Evolutionary conservation across 2,329 filamentous ascomycete species (phyloP).

Genomic region (Corinectria fuckeliana): DNA sequence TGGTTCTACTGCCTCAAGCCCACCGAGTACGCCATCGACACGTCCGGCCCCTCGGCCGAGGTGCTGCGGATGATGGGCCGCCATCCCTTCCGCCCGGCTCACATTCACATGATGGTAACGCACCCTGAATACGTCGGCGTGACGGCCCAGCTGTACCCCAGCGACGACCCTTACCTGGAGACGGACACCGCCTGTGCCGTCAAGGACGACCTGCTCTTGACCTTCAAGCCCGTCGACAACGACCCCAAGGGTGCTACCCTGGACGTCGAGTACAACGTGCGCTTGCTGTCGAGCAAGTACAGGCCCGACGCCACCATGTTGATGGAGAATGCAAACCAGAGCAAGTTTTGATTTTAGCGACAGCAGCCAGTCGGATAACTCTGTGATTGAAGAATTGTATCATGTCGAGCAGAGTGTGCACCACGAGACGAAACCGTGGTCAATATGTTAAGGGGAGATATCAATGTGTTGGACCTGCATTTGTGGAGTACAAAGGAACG

Average conservation of each 20-base stretch:
- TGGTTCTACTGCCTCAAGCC: constrained; percentile 78
- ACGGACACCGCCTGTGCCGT: constrained; percentile 58
- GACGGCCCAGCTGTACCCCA: constrained; percentile 80
- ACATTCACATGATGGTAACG: constrained; percentile 62
- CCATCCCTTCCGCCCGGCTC: constrained; percentile 56
- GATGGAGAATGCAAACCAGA: constrained; percentile 39
- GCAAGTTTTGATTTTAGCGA: constrained; percentile 36
- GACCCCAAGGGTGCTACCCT: constrained; percentile 46
- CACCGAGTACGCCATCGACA: constrained; percentile 74
- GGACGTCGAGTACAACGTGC: constrained; percentile 52
- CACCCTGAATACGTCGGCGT: constrained; percentile 72
- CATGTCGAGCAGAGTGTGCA: too few species aligned
- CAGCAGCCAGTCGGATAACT: too few species aligned
- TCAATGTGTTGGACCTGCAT: neutral
- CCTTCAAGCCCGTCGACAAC: constrained; percentile 54
- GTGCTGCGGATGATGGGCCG: constrained; percentile 55
- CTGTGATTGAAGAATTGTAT: too few species aligned
- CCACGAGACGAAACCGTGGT: neutral
- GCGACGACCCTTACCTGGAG: constrained; percentile 67
- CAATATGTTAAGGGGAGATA: neutral
- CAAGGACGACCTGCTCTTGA: constrained; percentile 58
- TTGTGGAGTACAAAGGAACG: neutral
- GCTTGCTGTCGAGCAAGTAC: constrained; percentile 53
- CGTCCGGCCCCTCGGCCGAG: constrained; percentile 58
- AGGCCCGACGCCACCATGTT: constrained; percentile 42